Percentiles rank a stretch among this genome's conserved stretches.
phyloP scores from a whole-genome alignment of 2,329 filamentous ascomycete genomes.

The Paracamarosporium sp. region DNA sequence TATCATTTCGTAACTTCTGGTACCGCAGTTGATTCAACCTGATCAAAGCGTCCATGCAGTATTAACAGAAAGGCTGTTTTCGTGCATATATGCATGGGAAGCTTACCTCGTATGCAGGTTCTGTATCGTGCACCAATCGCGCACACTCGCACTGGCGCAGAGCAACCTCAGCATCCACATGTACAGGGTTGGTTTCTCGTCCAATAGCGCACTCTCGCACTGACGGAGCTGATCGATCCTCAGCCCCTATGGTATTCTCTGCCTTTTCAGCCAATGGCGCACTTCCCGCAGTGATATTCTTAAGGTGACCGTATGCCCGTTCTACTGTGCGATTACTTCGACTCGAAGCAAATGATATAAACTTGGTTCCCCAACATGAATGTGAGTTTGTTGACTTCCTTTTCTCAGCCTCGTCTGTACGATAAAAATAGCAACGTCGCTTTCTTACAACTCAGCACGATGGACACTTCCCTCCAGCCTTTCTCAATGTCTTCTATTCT shows the following conservation, averaged over 20 bases:
- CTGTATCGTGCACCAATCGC: slow-evolving; percentile 8
- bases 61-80: no score
- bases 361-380: background rate
- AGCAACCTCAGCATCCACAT: background rate
- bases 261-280: slow-evolving; percentile 5
- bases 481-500: background rate
- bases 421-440: background rate
- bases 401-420: background rate
- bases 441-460: background rate
- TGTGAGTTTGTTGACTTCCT: background rate
- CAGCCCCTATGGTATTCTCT: background rate
- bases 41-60: no score
- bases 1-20: no score
- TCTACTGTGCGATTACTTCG: background rate
- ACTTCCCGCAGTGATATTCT: background rate
- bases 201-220: background rate
- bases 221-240: background rate
- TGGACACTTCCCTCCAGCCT: background rate
- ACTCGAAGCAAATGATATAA: background rate
- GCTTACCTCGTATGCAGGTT: no score
- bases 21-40: no score
- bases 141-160: slow-evolving; percentile 4
- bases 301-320: background rate
- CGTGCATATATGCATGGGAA: no score
- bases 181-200: background rate